These are phyloP conservation scores for Venturia oleaginea DNA, from an alignment of 2,329 filamentous ascomycete species.

Conservation along the genomic window DNA sequence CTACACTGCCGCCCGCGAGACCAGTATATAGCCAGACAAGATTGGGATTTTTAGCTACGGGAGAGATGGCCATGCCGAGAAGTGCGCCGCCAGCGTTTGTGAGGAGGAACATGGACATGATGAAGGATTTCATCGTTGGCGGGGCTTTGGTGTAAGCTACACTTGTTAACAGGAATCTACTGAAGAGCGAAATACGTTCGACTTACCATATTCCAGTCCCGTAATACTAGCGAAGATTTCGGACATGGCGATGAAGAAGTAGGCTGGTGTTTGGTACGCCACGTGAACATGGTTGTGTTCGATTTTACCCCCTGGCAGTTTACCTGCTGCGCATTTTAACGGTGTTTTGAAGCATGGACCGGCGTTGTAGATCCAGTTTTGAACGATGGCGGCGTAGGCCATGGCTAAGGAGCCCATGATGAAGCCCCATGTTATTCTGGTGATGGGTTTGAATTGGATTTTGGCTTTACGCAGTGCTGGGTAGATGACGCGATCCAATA, in stretches of 20 bases:
- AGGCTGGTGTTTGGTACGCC: conserved; percentile 36
- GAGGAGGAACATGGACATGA: conserved; percentile 50
- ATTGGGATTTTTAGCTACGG: conserved; percentile 53
- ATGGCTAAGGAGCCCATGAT: conserved; percentile 45
- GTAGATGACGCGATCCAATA: conserved; percentile 37
- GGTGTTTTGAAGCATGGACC: conserved; percentile 44
- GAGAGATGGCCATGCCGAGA: conserved; percentile 53
- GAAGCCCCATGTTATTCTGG: conserved; percentile 45
- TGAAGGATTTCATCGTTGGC: conserved; percentile 38
- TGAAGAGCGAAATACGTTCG: too few relatives aligned
- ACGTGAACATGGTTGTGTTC: conserved; percentile 36
- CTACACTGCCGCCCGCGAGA: conserved; percentile 41
- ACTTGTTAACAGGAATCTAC: not conserved
- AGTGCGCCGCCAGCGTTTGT: conserved; percentile 51
- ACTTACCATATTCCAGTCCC: conserved; percentile 28
- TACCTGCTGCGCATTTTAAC: conserved; percentile 28
- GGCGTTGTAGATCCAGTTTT: conserved; percentile 45
- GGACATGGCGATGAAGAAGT: conserved; percentile 35
- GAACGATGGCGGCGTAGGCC: conserved; percentile 48
- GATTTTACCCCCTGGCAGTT: conserved; percentile 22
- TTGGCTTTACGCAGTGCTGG: conserved; percentile 34
- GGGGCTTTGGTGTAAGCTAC: conserved; percentile 40
- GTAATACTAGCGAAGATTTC: conserved; percentile 41
- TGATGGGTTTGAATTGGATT: conserved; percentile 39
- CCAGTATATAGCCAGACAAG: conserved; percentile 59